Evolutionary conservation across 495 filamentous ascomycete genomes (phyloP).

Genomic region (Aspergillus bertholletiae): DNA sequence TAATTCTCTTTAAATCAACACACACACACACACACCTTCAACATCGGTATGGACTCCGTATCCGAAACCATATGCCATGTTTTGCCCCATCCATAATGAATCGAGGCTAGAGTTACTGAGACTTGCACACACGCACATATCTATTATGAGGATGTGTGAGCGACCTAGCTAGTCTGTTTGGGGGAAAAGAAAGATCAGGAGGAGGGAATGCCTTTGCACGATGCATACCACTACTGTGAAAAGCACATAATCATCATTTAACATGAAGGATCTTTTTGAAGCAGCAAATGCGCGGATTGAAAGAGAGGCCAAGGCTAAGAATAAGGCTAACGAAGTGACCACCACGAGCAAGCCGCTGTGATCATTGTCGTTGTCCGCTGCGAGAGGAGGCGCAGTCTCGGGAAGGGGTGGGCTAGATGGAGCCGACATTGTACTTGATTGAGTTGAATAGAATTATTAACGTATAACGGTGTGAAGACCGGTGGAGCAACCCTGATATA

Average conservation of each 20-base stretch:
- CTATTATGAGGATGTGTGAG: conserved; percentile 1
- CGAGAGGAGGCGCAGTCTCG: conserved; percentile 20
- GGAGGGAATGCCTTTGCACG: neutral
- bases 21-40: neutral
- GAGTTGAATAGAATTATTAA: neutral
- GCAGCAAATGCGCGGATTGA: conserved; percentile 17
- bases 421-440: conserved; percentile 2
- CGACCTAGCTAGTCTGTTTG: neutral
- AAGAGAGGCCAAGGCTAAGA: conserved; percentile 20
- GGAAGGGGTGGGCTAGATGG: neutral
- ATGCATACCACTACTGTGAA: conserved; percentile 18
- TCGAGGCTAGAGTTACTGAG: conserved; percentile 5
- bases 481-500: neutral
- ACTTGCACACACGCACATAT: conserved; percentile 10
- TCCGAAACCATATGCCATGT: neutral
- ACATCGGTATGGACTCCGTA: neutral
- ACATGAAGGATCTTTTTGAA: conserved; percentile 7
- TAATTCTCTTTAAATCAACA: too few species aligned
- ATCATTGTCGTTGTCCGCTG: conserved; percentile 22
- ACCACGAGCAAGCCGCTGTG: conserved; percentile 29
- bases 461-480: neutral
- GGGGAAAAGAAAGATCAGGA: neutral
- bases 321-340: conserved; percentile 18
- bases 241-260: conserved; percentile 23
- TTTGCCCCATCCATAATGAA: conserved; percentile 22